Evolutionary conservation across 768 basidiomycete species (phyloP).

Genomic region (Mycena galericulata): DNA sequence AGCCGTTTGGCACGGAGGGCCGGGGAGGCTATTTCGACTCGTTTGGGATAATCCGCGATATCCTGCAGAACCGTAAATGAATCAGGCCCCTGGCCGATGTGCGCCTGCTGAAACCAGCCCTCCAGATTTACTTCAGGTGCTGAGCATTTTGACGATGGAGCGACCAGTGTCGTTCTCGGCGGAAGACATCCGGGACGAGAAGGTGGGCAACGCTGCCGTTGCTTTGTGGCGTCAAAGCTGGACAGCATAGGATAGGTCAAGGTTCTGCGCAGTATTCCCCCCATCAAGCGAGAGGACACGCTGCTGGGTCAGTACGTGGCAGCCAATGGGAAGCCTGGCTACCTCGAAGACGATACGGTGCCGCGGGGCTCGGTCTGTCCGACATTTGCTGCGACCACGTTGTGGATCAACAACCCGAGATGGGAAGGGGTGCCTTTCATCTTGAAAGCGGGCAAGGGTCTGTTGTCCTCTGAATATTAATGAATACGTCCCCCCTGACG

Average conservation of each 20-base stretch:
- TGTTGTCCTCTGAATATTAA: slow-evolving; percentile 36
- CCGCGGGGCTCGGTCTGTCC: slow-evolving; percentile 93
- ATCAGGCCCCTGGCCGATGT: slow-evolving; percentile 21
- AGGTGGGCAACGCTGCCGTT: slow-evolving; percentile 63
- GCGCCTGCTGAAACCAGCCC: slow-evolving; percentile 32
- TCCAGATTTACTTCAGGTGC: slow-evolving; percentile 92
- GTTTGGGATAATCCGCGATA: slow-evolving; percentile 98
- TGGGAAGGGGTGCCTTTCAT: slow-evolving; percentile 99
- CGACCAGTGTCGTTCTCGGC: slow-evolving; percentile 97
- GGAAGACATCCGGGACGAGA: slow-evolving; percentile 98
- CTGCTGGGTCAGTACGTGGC: slow-evolving; percentile 95
- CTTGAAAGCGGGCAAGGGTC: slow-evolving; percentile 98
- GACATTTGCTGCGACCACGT: slow-evolving; percentile 90
- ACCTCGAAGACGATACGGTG: slow-evolving; percentile 96
- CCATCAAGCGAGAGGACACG: slow-evolving; percentile 80
- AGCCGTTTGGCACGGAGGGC: slow-evolving; percentile 99
- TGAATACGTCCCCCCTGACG: slow-evolving; percentile 4
- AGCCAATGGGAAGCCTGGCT: slow-evolving; percentile 93
- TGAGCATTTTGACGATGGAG: slow-evolving; percentile 97
- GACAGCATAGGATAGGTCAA: slow-evolving; percentile 77
- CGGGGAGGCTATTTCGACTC: slow-evolving; percentile 99
- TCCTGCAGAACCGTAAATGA: slow-evolving; percentile 95
- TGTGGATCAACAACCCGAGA: slow-evolving; percentile 95
- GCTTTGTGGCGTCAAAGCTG: slow-evolving; percentile 1
- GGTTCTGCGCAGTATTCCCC: slow-evolving; percentile 91